Evolutionary conservation across 208 protist genomes (phyloP).

Genomic region (Acanthamoeba divionensis): DNA sequence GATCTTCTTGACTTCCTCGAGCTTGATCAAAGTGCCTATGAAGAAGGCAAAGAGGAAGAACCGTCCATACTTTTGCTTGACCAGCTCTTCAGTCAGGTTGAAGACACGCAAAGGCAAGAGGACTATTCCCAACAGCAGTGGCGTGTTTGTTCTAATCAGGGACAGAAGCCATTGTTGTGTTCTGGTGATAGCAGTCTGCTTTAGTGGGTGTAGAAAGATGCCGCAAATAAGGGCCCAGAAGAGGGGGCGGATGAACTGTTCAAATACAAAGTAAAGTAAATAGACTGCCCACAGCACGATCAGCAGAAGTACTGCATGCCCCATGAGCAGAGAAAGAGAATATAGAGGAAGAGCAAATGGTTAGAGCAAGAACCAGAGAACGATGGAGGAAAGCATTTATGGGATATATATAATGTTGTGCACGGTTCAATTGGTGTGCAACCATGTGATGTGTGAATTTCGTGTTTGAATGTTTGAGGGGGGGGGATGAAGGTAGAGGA

Average conservation of each 20-base stretch:
- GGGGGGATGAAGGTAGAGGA: not conserved
- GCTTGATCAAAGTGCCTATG: not conserved
- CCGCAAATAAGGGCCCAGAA: not conserved
- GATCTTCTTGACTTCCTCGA: constrained; percentile 11
- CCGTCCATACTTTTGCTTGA: constrained; percentile 17
- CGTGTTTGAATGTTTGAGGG: not conserved
- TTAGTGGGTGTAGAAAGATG: constrained; percentile 1
- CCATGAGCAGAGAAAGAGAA: no score
- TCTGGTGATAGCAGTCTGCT: not conserved
- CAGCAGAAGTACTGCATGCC: constrained; percentile 13
- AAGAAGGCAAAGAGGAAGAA: constrained; percentile 10
- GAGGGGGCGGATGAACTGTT: not conserved
- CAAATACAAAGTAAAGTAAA: constrained; percentile 30
- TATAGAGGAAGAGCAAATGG: no score
- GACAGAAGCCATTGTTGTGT: not conserved
- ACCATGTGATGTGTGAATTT: no score
- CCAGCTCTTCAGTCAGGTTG: constrained; percentile 21
- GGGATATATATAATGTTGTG: no score
- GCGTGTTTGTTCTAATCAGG: not conserved
- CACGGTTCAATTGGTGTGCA: no score
- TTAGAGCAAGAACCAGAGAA: no score
- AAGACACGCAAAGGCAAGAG: not conserved
- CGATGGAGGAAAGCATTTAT: no score
- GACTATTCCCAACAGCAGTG: not conserved
- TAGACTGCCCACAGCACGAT: constrained; percentile 18